Conservation (phyloP, 169 alveolate genomes). For the Miamiensis avidus region DNA sequence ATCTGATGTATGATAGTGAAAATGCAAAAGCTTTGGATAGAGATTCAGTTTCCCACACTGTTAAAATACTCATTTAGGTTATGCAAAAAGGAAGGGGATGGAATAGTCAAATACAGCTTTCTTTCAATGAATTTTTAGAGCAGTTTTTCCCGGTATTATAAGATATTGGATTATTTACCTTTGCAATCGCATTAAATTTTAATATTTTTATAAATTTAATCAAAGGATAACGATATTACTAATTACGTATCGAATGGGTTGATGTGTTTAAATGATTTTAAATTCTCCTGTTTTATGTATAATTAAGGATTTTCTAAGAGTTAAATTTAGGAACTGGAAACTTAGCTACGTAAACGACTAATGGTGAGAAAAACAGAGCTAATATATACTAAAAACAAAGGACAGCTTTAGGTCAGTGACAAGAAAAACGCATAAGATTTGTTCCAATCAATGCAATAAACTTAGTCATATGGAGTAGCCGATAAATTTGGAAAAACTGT, state of each 20-base stretch:
- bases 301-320: neutral
- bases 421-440: too few relatives aligned
- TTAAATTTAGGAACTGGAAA: neutral
- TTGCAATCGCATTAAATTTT: too few relatives aligned
- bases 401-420: too few relatives aligned
- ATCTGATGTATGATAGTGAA: neutral
- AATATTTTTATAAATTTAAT: too few relatives aligned
- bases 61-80: too few relatives aligned
- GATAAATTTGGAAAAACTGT: too few relatives aligned
- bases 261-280: too few relatives aligned
- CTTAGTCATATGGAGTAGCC: too few relatives aligned
- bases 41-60: neutral
- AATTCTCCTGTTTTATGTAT: too few relatives aligned
- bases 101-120: neutral
- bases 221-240: neutral
- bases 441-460: too few relatives aligned
- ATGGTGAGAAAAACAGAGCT: neutral
- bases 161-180: too few relatives aligned
- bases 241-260: neutral
- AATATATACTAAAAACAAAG: too few relatives aligned
- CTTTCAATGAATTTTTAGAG: neutral
- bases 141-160: neutral
- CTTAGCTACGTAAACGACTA: neutral
- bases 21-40: neutral
- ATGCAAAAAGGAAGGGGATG: neutral